Base-by-base conservation (phyloP, 2,329 filamentous ascomycete species). In the Bipolaris victoriae region DNA sequence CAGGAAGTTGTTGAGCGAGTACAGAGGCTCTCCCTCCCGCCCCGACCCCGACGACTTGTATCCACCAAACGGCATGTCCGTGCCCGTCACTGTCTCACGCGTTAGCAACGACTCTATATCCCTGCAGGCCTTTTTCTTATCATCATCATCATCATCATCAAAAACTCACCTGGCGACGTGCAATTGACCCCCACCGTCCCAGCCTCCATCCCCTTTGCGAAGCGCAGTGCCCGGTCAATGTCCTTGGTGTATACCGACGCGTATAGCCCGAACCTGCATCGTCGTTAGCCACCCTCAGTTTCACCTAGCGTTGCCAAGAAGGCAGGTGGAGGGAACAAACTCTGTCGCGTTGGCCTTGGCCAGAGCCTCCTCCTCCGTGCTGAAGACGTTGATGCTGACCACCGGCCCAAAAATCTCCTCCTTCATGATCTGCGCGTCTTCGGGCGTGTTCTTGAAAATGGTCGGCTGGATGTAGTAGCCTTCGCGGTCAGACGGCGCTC, bases 321-420 rank as follows among this genome's bases (percentile, higher is more conserved):
- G 29, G 10, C 10, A 31, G 29, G 35, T 10, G 40, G 20, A 15
- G 45, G 36, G 41, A 40, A 61, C 63, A 52, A 43, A 65, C 77
- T 92, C 89, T 77, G 94, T 94, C 60, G 81, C 81, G 80, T 95
- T 95, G 78, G 94, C 92, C 61, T 93, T 82, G 20, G 88, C 85
- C 65, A 94, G 86, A 18, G 90, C 90, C 49, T 91, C 90, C 68
- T 93, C 89, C 52, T 94, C 84, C 3, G 88, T 90, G 39, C 88
- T 84, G 44, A 89, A 89, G 68, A 90, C 89, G 60, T 94, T 82
- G 79, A 90, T 92, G 59, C 92, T 90, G 24, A 95, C 83, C 11
- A 94, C 91, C 1, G 91, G 91, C 1, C 91, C 91, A 63, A 95
- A 95, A 67, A 95, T 90, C 77, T 95, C 91, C 77, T 94, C 88